Evolutionary conservation across 805 yeast genomes (phyloP).

Genomic region (Candida odintsovae): DNA sequence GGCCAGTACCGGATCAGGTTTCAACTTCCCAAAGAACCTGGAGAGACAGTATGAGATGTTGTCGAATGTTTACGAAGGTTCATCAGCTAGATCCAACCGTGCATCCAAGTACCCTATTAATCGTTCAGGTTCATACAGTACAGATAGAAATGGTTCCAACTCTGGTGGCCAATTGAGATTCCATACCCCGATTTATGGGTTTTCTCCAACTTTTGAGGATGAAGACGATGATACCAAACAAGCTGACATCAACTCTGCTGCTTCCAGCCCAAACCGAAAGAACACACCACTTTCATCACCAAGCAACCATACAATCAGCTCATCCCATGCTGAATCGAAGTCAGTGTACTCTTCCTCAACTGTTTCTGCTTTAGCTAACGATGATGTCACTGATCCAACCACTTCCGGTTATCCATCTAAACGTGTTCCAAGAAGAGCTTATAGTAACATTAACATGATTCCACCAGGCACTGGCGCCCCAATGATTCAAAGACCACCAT

Average conservation of each 20-base stretch:
- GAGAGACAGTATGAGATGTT: constrained; percentile 1
- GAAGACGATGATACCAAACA: constrained; percentile 1
- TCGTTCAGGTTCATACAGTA: constrained; percentile 21
- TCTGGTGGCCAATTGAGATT: constrained; percentile 2
- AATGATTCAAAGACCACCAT: constrained; percentile 17
- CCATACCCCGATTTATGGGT: constrained; percentile 8
- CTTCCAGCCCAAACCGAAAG: constrained; percentile 10
- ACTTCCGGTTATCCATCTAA: constrained; percentile 11
- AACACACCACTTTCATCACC: constrained; percentile 24
- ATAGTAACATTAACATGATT: constrained; percentile 6
- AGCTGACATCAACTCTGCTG: not conserved
- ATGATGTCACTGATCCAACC: constrained; percentile 15
- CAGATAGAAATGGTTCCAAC: constrained; percentile 5
- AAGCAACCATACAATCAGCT: constrained; percentile 16
- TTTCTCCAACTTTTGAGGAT: constrained; percentile 1
- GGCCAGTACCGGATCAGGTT: constrained; percentile 26
- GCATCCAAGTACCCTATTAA: constrained; percentile 5
- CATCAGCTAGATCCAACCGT: constrained; percentile 1
- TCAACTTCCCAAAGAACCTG: not conserved
- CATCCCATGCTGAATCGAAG: constrained; percentile 22
- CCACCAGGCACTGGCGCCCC: constrained; percentile 6
- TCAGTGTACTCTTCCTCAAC: constrained; percentile 21
- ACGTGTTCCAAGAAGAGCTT: constrained; percentile 10
- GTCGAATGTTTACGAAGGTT: constrained; percentile 2
- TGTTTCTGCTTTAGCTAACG: constrained; percentile 18